Percentiles rank a stretch among this genome's conserved stretches.
phyloP scores from a whole-genome alignment of 2,329 filamentous ascomycete genomes.

The Ceratocystis ficicola region DNA sequence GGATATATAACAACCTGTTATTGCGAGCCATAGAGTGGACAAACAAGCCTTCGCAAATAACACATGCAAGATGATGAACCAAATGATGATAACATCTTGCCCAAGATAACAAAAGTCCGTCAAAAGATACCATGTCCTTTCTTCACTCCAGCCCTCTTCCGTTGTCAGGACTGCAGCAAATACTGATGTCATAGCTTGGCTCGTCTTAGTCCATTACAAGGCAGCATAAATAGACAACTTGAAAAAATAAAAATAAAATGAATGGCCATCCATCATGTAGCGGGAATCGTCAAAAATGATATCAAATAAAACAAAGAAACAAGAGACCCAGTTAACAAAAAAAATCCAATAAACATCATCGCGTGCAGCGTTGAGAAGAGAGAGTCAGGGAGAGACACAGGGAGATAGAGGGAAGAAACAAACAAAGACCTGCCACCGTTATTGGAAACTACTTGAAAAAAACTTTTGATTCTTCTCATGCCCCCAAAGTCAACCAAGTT shows the following conservation, averaged over 20 bases:
- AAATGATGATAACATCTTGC: too few species aligned
- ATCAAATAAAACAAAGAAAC: constrained; percentile 18
- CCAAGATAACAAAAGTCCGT: too few species aligned
- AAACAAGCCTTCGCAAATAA: too few species aligned
- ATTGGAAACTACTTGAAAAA: constrained; percentile 16
- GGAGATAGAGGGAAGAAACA: constrained; percentile 16
- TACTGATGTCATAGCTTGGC: background rate
- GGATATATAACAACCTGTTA: too few species aligned
- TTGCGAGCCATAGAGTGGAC: too few species aligned
- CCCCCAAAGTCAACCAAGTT: background rate
- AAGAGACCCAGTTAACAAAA: constrained; percentile 17
- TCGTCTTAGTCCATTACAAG: background rate
- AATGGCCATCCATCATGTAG: constrained; percentile 4
- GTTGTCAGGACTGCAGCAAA: too few species aligned
- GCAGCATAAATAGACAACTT: constrained; percentile 9
- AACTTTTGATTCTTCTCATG: constrained; percentile 16
- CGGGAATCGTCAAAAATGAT: constrained; percentile 18
- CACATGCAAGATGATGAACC: too few species aligned
- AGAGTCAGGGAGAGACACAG: constrained; percentile 11
- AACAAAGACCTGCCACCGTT: constrained; percentile 21
- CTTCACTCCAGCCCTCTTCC: too few species aligned
- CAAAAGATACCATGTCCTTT: too few species aligned
- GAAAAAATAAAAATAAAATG: constrained; percentile 12
- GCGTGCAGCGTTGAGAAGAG: constrained; percentile 13
- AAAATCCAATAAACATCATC: constrained; percentile 4